Conservation (phyloP, 2,329 filamentous ascomycete species). For the Daldinia eschscholtzii region DNA sequence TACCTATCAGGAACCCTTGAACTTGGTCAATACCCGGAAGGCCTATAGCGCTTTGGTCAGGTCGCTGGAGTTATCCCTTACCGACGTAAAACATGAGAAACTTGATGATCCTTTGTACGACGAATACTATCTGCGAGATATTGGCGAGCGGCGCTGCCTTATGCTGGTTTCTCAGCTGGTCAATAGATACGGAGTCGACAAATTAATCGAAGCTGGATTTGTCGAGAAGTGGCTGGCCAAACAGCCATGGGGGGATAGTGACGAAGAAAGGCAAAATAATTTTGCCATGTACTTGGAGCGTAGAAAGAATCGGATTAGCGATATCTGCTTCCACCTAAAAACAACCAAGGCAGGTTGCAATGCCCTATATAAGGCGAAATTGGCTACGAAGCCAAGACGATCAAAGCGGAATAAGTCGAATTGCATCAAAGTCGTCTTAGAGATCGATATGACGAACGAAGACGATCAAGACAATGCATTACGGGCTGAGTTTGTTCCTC, state of each 20-base stretch:
- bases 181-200: slow-evolving; percentile 68
- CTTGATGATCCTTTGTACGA: slow-evolving; percentile 71
- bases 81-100: slow-evolving; percentile 63
- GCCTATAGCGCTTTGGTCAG: slow-evolving; percentile 70
- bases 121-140: slow-evolving; percentile 72
- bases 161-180: slow-evolving; percentile 70
- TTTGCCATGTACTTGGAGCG: slow-evolving; percentile 65
- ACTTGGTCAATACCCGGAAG: slow-evolving; percentile 62
- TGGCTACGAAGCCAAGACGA: slow-evolving; percentile 55
- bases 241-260: slow-evolving; percentile 74
- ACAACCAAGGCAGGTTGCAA: slow-evolving; percentile 64
- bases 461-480: slow-evolving; percentile 49
- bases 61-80: slow-evolving; percentile 68
- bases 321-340: slow-evolving; percentile 64
- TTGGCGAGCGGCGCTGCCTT: slow-evolving; percentile 71
- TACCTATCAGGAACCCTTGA: slow-evolving; percentile 56
- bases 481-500: slow-evolving; percentile 53
- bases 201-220: slow-evolving; percentile 72
- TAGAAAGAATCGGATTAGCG: slow-evolving; percentile 66
- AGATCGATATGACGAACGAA: slow-evolving; percentile 53
- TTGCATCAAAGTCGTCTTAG: slow-evolving; percentile 54
- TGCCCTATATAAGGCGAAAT: slow-evolving; percentile 64
- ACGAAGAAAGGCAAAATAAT: slow-evolving; percentile 64
- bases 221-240: slow-evolving; percentile 80
- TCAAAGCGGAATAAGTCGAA: slow-evolving; percentile 47